Percentiles rank a stretch among this genome's conserved stretches.
phyloP scores from a whole-genome alignment of 768 basidiomycete species.

The Collybia sordida region DNA sequence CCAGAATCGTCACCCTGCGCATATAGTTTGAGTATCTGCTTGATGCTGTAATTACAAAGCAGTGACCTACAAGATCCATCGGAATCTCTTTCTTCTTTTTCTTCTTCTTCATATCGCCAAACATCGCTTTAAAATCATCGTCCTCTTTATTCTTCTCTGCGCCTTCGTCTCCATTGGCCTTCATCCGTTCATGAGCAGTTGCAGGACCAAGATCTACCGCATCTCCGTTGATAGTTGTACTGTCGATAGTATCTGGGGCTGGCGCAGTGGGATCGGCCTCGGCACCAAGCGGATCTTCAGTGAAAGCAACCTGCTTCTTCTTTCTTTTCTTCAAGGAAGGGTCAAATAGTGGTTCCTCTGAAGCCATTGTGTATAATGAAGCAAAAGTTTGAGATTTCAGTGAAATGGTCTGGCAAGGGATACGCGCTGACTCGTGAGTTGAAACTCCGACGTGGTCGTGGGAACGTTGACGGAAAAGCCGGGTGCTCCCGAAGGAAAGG shows the following conservation, averaged over 20 bases:
- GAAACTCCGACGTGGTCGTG: slow-evolving; percentile 28
- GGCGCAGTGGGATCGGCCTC: slow-evolving; percentile 83
- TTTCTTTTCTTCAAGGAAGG: slow-evolving; percentile 84
- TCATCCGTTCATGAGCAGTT: slow-evolving; percentile 78
- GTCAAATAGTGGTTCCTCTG: slow-evolving; percentile 80
- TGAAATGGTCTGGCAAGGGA: no score
- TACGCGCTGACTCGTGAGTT: slow-evolving; percentile 1
- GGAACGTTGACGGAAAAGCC: slow-evolving; percentile 33
- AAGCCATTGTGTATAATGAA: slow-evolving; percentile 40
- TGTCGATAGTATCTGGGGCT: slow-evolving; percentile 71
- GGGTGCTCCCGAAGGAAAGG: slow-evolving; percentile 39
- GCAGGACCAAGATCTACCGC: slow-evolving; percentile 74
- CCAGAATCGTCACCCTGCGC: slow-evolving; percentile 65
- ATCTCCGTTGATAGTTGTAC: slow-evolving; percentile 67
- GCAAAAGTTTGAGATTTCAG: slow-evolving; percentile 2
- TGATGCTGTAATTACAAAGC: neutral
- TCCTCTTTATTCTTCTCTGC: slow-evolving; percentile 58
- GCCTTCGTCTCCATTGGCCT: slow-evolving; percentile 39
- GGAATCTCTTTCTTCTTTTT: slow-evolving; percentile 94
- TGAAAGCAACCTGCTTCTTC: slow-evolving; percentile 85
- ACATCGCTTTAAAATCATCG: slow-evolving; percentile 81
- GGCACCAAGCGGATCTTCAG: slow-evolving; percentile 79
- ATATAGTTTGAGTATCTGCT: neutral
- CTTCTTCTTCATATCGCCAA: slow-evolving; percentile 88
- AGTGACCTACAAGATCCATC: slow-evolving; percentile 66